A percentile compares a stretch with the other conserved stretches of the same genome.
phyloP scores from a whole-genome alignment of 371 early-diverging fungal species.

The Lichtheimia ornata region DNA sequence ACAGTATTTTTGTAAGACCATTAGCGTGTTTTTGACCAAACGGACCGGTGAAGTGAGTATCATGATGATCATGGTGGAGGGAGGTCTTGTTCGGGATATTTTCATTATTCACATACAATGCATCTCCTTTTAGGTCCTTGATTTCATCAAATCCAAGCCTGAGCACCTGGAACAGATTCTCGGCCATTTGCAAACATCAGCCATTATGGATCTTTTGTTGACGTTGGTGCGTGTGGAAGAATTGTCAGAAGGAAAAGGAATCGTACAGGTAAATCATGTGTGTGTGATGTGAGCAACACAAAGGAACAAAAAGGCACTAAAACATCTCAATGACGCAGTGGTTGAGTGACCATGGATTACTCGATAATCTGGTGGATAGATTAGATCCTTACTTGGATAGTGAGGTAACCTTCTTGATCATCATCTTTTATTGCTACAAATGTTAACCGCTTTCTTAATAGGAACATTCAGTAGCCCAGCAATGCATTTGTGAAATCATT shows the following conservation, averaged over 20 bases:
- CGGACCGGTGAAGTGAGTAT: constrained; percentile 72
- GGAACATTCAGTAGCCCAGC: constrained; percentile 86
- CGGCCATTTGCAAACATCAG: constrained; percentile 80
- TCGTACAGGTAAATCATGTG: constrained; percentile 60
- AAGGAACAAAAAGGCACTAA: background rate
- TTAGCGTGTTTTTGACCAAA: constrained; percentile 80
- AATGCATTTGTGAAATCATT: constrained; percentile 90
- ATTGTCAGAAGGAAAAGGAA: constrained; percentile 79
- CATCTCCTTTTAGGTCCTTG: constrained; percentile 48
- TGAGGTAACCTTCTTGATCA: constrained; percentile 46
- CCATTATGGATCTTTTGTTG: constrained; percentile 88
- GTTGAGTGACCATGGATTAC: constrained; percentile 80
- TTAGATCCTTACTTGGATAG: constrained; percentile 80
- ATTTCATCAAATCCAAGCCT: constrained; percentile 68
- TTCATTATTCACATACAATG: background rate
- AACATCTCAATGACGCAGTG: constrained; percentile 52
- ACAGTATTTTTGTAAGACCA: constrained; percentile 86
- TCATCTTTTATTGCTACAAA: background rate
- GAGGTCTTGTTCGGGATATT: constrained; percentile 7
- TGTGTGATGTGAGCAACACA: background rate
- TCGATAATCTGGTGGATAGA: constrained; percentile 72
- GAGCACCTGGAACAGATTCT: constrained; percentile 63
- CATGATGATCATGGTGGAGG: background rate
- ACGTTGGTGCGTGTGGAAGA: constrained; percentile 92
- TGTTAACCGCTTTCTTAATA: constrained; percentile 22